Base-by-base conservation (phyloP, 2,329 filamentous ascomycete genomes). In the Pyricularia grisea region DNA sequence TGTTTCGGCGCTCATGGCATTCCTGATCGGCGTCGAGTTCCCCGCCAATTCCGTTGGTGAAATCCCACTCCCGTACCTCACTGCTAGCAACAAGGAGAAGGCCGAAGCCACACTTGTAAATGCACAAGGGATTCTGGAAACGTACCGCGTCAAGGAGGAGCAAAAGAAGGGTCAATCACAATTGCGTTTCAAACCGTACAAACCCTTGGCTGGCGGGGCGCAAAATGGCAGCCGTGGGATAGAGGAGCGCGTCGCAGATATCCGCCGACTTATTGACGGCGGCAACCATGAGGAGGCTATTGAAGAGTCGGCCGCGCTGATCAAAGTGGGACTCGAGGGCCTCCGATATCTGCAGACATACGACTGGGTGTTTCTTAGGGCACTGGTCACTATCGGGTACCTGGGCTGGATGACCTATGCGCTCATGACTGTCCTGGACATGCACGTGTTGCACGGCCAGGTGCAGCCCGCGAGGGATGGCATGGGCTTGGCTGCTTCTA, bases 41-140 rank as follows among this genome's bases (percentile, higher is more conserved):
- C 96, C 95, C 0, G 94, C 94, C 68, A 99, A 99, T 77, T 98
- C 94, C 0, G 95, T 99, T 2, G 95, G 95, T 66, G 91, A 97
- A 78, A 84, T 99, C 36, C 95, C 95, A 0, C 81, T 99, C 33
- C 87, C 92, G 0, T 99, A 91, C 77, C 81, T 98, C 10, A 87
- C 91, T 67, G 92, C 90, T 0, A 84, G 84, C 73, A 84, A 88
- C 10, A 84, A 88, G 68, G 88, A 92, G 71, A 97, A 98, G 78
- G 92, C 96, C 0, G 85, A 92, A 74, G 94, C 93, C 1, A 88
- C 92, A 6, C 81, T 97, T 25, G 89, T 91, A 55, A 99, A 99
- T 75, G 91, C 93, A 0, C 88, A 88, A 73, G 90, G 90, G 60
- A 95, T 99, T 66, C 81, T 99, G 33, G 95, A 99, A 77, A 97